Evolutionary conservation across 73 alveolate species (phyloP).

Genomic region (Durusdinium trenchii): DNA sequence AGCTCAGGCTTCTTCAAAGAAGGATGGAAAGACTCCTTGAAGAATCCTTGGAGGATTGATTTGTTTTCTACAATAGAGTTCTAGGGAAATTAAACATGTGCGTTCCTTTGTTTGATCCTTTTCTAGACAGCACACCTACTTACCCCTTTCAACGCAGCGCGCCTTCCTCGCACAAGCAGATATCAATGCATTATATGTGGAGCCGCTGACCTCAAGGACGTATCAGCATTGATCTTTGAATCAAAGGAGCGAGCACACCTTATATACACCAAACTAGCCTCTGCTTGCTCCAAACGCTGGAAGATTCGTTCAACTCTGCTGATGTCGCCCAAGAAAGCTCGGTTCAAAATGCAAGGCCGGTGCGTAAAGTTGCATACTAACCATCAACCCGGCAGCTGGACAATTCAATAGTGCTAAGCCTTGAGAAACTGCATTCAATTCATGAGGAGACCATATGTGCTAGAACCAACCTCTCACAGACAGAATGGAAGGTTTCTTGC

Average conservation of each 20-base stretch:
- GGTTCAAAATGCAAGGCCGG: background rate
- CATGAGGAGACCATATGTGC: constrained; percentile 71
- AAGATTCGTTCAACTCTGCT: constrained; percentile 79
- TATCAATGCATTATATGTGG: constrained; percentile 86
- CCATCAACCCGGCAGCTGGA: too few relatives aligned
- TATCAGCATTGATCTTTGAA: too few relatives aligned
- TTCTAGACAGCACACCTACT: too few relatives aligned
- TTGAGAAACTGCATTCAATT: constrained; percentile 5
- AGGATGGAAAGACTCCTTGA: too few relatives aligned
- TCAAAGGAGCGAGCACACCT: background rate
- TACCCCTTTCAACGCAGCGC: background rate
- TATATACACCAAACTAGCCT: background rate
- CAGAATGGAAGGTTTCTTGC: background rate
- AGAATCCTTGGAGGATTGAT: too few relatives aligned
- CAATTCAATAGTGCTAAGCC: too few relatives aligned
- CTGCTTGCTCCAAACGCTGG: constrained; percentile 63
- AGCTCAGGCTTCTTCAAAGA: too few relatives aligned
- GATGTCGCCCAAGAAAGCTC: constrained; percentile 77
- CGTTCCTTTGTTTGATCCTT: too few relatives aligned
- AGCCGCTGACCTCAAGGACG: constrained; percentile 14
- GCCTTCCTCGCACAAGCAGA: constrained; percentile 85
- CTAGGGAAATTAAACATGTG: too few relatives aligned
- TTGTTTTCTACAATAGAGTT: too few relatives aligned
- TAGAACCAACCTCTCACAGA: constrained; percentile 32
- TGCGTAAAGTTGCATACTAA: too few relatives aligned